phyloP scores from a whole-genome alignment of 495 filamentous ascomycete species.

The Lentithecium fluviatile region DNA sequence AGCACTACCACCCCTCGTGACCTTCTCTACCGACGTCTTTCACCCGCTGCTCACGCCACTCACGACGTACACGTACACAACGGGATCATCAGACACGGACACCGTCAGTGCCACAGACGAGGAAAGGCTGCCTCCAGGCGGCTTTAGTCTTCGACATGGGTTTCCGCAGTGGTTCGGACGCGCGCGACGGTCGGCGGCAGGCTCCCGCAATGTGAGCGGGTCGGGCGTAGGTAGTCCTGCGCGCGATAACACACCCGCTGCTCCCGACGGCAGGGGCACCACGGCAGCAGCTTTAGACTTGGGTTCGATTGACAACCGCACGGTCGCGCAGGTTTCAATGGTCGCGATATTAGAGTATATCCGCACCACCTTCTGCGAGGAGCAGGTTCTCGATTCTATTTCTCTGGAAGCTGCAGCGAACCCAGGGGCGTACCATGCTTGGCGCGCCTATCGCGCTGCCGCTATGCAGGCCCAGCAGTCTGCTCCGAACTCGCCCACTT shows the following conservation, averaged over 20 bases:
- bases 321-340: slow-evolving; percentile 43
- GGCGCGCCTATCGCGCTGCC: slow-evolving; percentile 63
- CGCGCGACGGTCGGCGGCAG: slow-evolving; percentile 40
- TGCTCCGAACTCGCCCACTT: slow-evolving; percentile 10
- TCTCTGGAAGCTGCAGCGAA: slow-evolving; percentile 82
- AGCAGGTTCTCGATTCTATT: slow-evolving; percentile 69
- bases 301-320: not conserved
- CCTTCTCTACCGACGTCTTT: slow-evolving; percentile 87
- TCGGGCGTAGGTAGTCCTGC: slow-evolving; percentile 28
- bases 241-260: slow-evolving; percentile 14
- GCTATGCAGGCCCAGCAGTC: slow-evolving; percentile 3
- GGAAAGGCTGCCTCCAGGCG: slow-evolving; percentile 77
- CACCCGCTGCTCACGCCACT: slow-evolving; percentile 88
- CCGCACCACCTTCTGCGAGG: slow-evolving; percentile 75
- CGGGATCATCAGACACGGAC: slow-evolving; percentile 64
- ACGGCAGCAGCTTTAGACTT: not conserved
- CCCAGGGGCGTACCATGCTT: slow-evolving; percentile 85
- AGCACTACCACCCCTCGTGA: slow-evolving; percentile 73
- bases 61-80: slow-evolving; percentile 87
- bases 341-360: slow-evolving; percentile 75
- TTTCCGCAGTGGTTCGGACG: slow-evolving; percentile 81
- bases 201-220: slow-evolving; percentile 36
- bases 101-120: slow-evolving; percentile 79
- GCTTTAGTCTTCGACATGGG: slow-evolving; percentile 82
- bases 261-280: slow-evolving; percentile 1